These are phyloP conservation scores for Basipetospora sp. DNA, from an alignment of 2,329 filamentous ascomycete species.

Conservation along the genomic window DNA sequence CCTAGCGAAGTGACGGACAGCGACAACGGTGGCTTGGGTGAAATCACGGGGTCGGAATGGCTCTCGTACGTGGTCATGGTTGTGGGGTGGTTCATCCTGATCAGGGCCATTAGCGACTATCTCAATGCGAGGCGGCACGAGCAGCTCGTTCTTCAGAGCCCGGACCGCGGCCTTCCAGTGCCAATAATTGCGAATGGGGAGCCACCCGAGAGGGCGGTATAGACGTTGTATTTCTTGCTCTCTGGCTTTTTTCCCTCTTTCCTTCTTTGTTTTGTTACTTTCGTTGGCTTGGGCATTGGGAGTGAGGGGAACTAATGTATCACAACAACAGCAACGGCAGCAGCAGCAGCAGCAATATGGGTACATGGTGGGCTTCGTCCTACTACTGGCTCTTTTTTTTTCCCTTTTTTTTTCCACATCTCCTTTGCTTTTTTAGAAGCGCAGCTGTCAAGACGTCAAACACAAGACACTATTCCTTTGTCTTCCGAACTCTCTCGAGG, in stretches of 20 bases:
- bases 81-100: slow-evolving; percentile 93
- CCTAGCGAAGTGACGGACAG: slow-evolving; percentile 47
- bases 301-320: no score
- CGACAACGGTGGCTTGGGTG: slow-evolving; percentile 28
- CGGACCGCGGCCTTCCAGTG: slow-evolving; percentile 70
- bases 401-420: slow-evolving; percentile 1
- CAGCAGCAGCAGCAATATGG: no score
- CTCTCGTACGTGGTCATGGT: slow-evolving; percentile 89
- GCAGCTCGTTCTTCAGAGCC: slow-evolving; percentile 81
- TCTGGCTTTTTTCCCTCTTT: slow-evolving; percentile 1
- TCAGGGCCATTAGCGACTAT: slow-evolving; percentile 85
- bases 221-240: slow-evolving; percentile 11
- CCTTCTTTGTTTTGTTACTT: not conserved
- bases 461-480: no score
- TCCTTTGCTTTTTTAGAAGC: no score
- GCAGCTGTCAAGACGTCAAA: no score
- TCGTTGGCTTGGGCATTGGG: no score
- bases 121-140: slow-evolving; percentile 78
- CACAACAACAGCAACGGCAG: no score
- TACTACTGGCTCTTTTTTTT: no score
- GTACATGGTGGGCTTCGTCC: no score
- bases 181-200: slow-evolving; percentile 81
- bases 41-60: slow-evolving; percentile 68
- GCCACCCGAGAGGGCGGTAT: slow-evolving; percentile 61
- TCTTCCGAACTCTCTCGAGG: no score